Evolutionary conservation across 2,329 filamentous ascomycete genomes (phyloP), one percentile per base, ranked within the genome.

Genomic region (Parafenestella ontariensis): DNA sequence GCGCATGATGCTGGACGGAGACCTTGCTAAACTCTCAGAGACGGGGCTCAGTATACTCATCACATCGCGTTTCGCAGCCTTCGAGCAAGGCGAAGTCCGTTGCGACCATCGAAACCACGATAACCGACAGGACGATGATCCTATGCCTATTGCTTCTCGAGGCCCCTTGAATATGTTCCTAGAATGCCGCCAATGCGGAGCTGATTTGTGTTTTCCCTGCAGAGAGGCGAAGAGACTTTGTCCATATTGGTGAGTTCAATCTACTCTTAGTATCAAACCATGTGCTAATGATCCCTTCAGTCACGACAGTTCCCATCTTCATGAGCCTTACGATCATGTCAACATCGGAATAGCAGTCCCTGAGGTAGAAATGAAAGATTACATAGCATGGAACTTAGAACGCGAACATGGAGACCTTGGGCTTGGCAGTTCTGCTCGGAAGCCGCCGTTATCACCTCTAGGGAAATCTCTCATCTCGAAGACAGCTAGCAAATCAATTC

Each of bases 331-430:
- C 15, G 54, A 61, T 37, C 54, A 62, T 41, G 52, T 63, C 24
- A 58, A 51, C 26, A 37, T 63, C 17, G 33, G 31, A 1, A 37
- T 65, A 9, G 43, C 26, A 18, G 41, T 56, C 15, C 40, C 46
- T 5, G 29, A 56, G 3, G 10, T 34, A 13, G 29, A 21, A 10
- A 52, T 67, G 54, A 37, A 46, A 28, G 21, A 49, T 1, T 65
- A 54, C 34, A 46, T 65, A 29, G 40, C 56, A 17, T 65, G 62
- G 62, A 48, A 60, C 36, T 36, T 67, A 3, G 60, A 67, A 26
- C 52, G 58, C 7, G 62, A 67, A 28, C 60, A 64, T 44, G 54
- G 56, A 3, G 59, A 61, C 36, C 52, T 60, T 18, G 42, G 49
- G 5, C 39, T 58, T 7, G 36, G 40, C 9, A 59, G 56, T 21